Evolutionary conservation across 177 flowering plant species (phyloP).

Genomic region (Telopea speciosissima): DNA sequence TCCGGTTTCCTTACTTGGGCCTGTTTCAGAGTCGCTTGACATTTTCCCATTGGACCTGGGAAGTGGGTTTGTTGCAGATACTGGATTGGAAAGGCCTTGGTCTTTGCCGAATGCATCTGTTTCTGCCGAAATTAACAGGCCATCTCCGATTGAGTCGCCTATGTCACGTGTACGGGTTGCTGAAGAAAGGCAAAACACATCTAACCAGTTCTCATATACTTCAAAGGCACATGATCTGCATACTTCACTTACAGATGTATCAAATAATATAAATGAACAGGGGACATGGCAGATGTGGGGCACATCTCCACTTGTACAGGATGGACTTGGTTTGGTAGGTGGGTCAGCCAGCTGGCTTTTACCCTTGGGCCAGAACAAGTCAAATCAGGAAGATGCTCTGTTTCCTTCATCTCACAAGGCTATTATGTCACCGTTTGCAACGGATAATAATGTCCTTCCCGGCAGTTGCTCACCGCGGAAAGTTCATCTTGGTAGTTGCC

Average conservation of each 20-base stretch:
- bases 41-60: constrained; percentile 69
- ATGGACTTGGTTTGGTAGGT: constrained; percentile 60
- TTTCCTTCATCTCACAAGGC: constrained; percentile 40
- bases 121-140: constrained; percentile 52
- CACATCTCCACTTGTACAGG: constrained; percentile 47
- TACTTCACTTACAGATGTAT: constrained; percentile 25
- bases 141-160: constrained; percentile 91
- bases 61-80: constrained; percentile 36
- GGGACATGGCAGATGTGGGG: constrained; percentile 97
- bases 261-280: constrained; percentile 31
- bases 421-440: constrained; percentile 43
- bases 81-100: constrained; percentile 34
- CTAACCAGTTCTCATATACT: constrained; percentile 29
- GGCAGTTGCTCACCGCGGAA: constrained; percentile 40
- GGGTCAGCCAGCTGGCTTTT: constrained; percentile 58
- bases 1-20: constrained; percentile 84
- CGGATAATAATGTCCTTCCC: constrained; percentile 38
- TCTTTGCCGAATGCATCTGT: constrained; percentile 37
- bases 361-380: constrained; percentile 39
- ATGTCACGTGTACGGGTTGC: constrained; percentile 47
- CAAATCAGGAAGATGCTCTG: constrained; percentile 37
- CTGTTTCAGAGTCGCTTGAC: constrained; percentile 92
- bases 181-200: constrained; percentile 50
- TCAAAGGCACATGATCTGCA: constrained; percentile 40
- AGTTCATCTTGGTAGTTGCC: constrained; percentile 35